phyloP scores from a whole-genome alignment of 1,139 yeast species.

The Trichomonascaceae sp. region DNA sequence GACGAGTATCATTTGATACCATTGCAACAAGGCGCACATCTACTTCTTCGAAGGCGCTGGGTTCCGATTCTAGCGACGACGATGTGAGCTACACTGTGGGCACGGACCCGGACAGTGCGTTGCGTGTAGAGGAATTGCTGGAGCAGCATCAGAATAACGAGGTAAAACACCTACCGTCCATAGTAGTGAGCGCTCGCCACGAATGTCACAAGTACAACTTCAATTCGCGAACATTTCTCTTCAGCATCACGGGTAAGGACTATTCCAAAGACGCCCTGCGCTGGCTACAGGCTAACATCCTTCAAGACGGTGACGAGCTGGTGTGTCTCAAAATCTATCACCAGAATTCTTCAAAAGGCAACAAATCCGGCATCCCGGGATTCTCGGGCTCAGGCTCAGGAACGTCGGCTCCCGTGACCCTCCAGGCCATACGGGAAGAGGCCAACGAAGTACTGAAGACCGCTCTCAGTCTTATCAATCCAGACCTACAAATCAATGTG shows the following conservation, averaged over 20 bases:
- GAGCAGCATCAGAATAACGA: slow-evolving; percentile 4
- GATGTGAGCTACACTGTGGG: not conserved
- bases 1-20: slow-evolving; percentile 19
- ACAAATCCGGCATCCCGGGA: slow-evolving; percentile 1
- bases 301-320: slow-evolving; percentile 19
- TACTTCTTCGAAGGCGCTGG: not conserved
- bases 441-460: slow-evolving; percentile 12
- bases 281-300: slow-evolving; percentile 14
- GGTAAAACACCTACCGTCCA: slow-evolving; percentile 12
- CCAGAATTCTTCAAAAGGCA: not conserved
- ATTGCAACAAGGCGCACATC: slow-evolving; percentile 8
- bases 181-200: slow-evolving; percentile 16
- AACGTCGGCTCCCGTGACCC: too few species aligned
- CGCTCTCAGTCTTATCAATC: slow-evolving; percentile 10
- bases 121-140: not conserved
- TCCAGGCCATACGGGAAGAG: slow-evolving; percentile 4
- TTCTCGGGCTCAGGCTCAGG: too few species aligned
- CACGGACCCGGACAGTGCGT: not conserved
- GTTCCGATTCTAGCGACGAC: not conserved
- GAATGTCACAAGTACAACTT: slow-evolving; percentile 9
- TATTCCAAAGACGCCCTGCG: slow-evolving; percentile 12
- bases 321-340: slow-evolving; percentile 15
- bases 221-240: slow-evolving; percentile 16
- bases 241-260: slow-evolving; percentile 12
- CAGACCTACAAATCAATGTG: slow-evolving; percentile 12